A percentile compares a stretch with the other conserved stretches of the same genome.
These are phyloP conservation scores for Exophiala alcalophila DNA, from an alignment of 2,329 filamentous ascomycete genomes.

Conservation along the genomic window DNA sequence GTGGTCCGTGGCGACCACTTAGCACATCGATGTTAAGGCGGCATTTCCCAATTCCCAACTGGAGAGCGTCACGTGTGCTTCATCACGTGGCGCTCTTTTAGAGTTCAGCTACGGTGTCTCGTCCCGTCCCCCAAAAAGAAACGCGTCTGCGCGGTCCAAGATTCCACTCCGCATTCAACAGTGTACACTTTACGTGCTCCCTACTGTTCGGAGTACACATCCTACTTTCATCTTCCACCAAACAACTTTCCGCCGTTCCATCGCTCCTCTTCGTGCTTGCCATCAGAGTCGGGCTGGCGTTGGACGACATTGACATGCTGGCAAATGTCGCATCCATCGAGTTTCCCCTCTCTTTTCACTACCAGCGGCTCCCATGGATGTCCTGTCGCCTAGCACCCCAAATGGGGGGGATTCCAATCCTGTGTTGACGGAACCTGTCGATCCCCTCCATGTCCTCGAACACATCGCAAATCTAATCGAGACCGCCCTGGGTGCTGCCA, in stretches of 20 bases:
- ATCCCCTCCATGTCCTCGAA: conserved; percentile 67
- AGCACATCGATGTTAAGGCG: too few relatives aligned
- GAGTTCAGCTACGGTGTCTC: neutral
- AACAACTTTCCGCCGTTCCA: conserved; percentile 1
- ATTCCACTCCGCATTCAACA: too few relatives aligned
- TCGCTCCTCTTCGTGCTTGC: conserved; percentile 3
- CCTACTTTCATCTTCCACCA: neutral
- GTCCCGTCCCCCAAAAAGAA: neutral
- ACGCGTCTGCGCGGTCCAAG: conserved; percentile 7
- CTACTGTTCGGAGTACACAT: too few relatives aligned
- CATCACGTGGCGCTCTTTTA: too few relatives aligned
- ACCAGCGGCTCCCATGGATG: conserved; percentile 24
- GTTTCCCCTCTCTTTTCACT: conserved; percentile 2
- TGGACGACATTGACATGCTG: conserved; percentile 16
- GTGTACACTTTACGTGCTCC: too few relatives aligned
- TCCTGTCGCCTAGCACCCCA: conserved; percentile 24
- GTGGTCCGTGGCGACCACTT: too few relatives aligned
- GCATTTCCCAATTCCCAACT: too few relatives aligned
- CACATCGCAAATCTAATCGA: conserved; percentile 69
- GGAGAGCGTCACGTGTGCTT: too few relatives aligned
- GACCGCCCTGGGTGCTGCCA: conserved; percentile 70
- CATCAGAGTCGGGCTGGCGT: conserved; percentile 29
- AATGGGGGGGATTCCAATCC: conserved; percentile 24
- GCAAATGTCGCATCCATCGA: conserved; percentile 17
- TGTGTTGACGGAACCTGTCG: conserved; percentile 43